These are phyloP conservation scores for Calonectria ilicicola DNA, from an alignment of 2,329 filamentous ascomycete species.

Conservation along the genomic window DNA sequence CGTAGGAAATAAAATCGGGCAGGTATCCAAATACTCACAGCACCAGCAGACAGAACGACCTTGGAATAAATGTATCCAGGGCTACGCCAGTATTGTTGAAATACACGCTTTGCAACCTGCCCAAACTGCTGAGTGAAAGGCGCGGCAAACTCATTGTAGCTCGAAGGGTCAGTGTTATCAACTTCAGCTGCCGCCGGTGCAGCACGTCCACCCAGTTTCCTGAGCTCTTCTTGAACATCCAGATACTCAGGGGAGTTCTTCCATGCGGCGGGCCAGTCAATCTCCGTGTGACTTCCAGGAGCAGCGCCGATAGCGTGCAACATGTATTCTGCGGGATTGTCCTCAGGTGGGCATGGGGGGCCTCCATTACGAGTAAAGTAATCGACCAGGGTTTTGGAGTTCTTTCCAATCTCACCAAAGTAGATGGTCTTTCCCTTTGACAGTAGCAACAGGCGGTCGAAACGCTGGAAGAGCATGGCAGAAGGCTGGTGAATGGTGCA, in stretches of 20 bases:
- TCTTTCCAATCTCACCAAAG: conserved; percentile 67
- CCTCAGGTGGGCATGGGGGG: conserved; percentile 57
- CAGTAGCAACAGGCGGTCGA: conserved; percentile 70
- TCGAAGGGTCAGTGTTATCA: not conserved
- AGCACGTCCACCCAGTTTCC: not conserved
- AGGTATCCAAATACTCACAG: conserved; percentile 22
- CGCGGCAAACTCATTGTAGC: conserved; percentile 74
- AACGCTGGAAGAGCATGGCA: conserved; percentile 58
- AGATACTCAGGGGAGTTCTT: not conserved
- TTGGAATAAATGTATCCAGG: conserved; percentile 83
- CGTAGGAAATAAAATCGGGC: fast-evolving
- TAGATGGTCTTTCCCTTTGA: conserved; percentile 71
- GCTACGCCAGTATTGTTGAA: conserved; percentile 83
- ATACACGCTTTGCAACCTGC: conserved; percentile 73
- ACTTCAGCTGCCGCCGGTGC: not conserved
- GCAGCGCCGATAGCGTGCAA: not conserved
- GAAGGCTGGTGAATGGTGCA: conserved; percentile 63
- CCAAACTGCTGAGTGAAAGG: conserved; percentile 71
- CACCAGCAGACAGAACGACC: conserved; percentile 65
- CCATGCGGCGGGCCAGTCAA: not conserved
- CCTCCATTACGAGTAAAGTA: conserved; percentile 74
- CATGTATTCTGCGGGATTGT: conserved; percentile 73
- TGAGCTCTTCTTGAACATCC: not conserved
- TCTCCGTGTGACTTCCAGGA: not conserved
- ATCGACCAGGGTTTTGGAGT: conserved; percentile 50